phyloP scores from a whole-genome alignment of 1,284 basidiomycete genomes.

The Ganoderma leucocontextum region DNA sequence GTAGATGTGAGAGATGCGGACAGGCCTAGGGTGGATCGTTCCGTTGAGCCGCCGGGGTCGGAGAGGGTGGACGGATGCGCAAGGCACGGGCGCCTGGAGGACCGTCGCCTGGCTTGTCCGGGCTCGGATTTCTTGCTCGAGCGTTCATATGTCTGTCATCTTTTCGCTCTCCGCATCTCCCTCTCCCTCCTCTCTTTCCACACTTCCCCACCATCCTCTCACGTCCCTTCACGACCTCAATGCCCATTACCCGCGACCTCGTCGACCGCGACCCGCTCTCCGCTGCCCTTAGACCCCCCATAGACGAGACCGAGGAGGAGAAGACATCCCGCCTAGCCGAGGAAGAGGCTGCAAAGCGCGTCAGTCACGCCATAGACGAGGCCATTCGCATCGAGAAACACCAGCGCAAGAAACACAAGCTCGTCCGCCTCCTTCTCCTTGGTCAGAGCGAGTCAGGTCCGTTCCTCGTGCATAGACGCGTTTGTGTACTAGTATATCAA shows the following conservation, averaged over 20 bases:
- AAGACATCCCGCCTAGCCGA: conserved; percentile 56
- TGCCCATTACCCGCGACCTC: conserved; percentile 53
- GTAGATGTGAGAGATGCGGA: conserved; percentile 17
- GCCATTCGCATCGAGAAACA: conserved; percentile 68
- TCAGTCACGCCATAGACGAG: conserved; percentile 75
- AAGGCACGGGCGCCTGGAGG: conserved; percentile 18
- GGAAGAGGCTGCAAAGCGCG: conserved; percentile 68
- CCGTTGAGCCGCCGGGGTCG: conserved; percentile 17
- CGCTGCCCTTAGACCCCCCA: conserved; percentile 64
- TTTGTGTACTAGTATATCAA: conserved; percentile 6
- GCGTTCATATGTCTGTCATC: conserved; percentile 37
- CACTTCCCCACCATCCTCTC: conserved; percentile 19
- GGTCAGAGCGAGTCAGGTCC: conserved; percentile 81
- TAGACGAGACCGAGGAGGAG: conserved; percentile 66
- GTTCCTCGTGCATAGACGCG: conserved; percentile 35
- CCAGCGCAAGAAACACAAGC: conserved; percentile 66
- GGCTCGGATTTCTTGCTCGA: conserved; percentile 20
- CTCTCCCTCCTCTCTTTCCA: conserved; percentile 24
- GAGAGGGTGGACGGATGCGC: background rate
- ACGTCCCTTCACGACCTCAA: conserved; percentile 51
- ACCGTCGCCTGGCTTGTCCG: conserved; percentile 16
- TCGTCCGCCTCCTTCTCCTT: conserved; percentile 71
- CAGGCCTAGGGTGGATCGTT: conserved; percentile 9
- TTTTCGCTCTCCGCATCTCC: conserved; percentile 40
- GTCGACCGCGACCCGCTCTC: conserved; percentile 69